Percentiles rank a stretch among this genome's conserved stretches.
Conservation (phyloP, 257 asterid genomes). For the Paulownia fortunei region DNA sequence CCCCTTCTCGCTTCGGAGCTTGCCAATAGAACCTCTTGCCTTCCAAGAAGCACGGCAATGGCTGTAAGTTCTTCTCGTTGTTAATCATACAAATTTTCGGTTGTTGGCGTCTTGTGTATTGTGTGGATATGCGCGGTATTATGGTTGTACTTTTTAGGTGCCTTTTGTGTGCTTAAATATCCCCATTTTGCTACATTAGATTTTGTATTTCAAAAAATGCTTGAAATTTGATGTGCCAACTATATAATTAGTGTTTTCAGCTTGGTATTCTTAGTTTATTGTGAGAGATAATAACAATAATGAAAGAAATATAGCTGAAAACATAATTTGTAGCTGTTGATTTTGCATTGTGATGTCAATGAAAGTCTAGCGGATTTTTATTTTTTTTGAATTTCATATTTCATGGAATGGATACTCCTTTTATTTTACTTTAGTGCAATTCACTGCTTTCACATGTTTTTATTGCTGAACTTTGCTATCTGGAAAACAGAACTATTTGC, state of each 20-base stretch:
- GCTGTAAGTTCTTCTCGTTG: conserved; percentile 2
- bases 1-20: neutral
- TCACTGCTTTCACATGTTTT: neutral
- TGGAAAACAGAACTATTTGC: neutral
- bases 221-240: neutral
- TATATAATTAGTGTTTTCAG: neutral
- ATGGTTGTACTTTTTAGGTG: neutral
- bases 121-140: neutral
- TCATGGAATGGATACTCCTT: neutral
- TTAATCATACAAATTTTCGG: neutral
- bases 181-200: neutral
- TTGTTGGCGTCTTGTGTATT: neutral
- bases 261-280: neutral
- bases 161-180: neutral
- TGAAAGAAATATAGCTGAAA: neutral
- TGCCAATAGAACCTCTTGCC: neutral
- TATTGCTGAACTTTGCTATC: neutral
- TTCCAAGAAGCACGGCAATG: neutral
- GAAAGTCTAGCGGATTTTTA: neutral
- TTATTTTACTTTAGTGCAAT: neutral
- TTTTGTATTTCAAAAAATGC: neutral
- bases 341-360: neutral
- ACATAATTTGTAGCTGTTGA: neutral
- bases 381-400: neutral
- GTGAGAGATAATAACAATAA: neutral